These are phyloP conservation scores for Euclidium syriacum DNA, from an alignment of 345 rosid species.

Conservation along the genomic window DNA sequence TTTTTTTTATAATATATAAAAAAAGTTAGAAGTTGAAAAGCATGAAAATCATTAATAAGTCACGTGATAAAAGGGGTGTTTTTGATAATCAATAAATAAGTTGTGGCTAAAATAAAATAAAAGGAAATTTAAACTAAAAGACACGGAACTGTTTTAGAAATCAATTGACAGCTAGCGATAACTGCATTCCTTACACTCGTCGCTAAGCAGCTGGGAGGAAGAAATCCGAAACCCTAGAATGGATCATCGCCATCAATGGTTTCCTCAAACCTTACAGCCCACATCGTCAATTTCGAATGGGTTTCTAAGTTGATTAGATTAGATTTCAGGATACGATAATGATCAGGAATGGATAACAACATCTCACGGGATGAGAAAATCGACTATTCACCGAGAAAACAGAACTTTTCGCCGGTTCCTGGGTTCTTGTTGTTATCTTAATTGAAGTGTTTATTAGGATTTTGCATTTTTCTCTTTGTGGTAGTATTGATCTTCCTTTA, in stretches of 20 bases:
- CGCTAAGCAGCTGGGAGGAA: too few species aligned
- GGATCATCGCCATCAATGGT: too few species aligned
- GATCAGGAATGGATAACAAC: too few species aligned
- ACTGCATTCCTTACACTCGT: too few species aligned
- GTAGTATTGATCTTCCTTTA: neutral
- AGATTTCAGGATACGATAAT: too few species aligned
- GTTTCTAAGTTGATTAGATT: too few species aligned
- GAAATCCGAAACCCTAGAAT: too few species aligned
- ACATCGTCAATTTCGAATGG: too few species aligned
- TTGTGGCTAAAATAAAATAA: neutral
- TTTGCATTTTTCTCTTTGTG: neutral
- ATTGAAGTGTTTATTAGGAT: too few species aligned
- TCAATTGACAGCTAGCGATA: neutral
- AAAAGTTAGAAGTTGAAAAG: conserved; percentile 12
- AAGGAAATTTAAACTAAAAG: neutral
- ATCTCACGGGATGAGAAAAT: neutral
- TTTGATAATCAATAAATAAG: neutral
- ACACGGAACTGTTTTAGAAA: neutral
- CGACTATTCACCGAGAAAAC: neutral
- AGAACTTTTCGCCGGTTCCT: too few species aligned
- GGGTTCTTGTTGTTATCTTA: too few species aligned
- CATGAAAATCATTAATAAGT: neutral
- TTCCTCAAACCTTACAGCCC: too few species aligned
- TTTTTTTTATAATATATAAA: neutral
- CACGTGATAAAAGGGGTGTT: conserved; percentile 15